These are phyloP conservation scores for Candida sithepensis DNA, from an alignment of 805 yeast species.

Conservation along the genomic window DNA sequence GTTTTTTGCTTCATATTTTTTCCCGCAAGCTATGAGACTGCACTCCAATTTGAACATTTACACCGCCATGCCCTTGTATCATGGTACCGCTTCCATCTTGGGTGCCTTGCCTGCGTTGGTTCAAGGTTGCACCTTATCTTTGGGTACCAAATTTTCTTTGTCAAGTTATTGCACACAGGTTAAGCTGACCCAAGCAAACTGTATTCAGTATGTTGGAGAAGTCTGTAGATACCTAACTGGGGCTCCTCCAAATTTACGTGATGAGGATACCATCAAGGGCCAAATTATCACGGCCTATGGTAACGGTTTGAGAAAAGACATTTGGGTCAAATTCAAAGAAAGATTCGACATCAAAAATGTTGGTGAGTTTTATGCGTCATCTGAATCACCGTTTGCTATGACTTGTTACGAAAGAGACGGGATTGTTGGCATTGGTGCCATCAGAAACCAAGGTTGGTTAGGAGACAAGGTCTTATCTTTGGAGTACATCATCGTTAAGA, in stretches of 20 bases:
- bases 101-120: constrained; percentile 65
- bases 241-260: constrained; percentile 39
- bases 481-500: constrained; percentile 60
- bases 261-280: constrained; percentile 24
- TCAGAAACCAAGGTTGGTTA: constrained; percentile 78
- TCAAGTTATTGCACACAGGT: constrained; percentile 89
- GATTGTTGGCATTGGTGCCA: constrained; percentile 75
- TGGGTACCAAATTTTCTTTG: constrained; percentile 80
- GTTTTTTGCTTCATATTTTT: constrained; percentile 63
- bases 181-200: constrained; percentile 64
- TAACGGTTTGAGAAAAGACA: constrained; percentile 85
- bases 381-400: constrained; percentile 88
- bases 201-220: constrained; percentile 92
- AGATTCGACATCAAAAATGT: constrained; percentile 71
- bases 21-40: constrained; percentile 66
- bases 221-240: constrained; percentile 78
- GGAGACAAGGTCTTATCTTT: constrained; percentile 50
- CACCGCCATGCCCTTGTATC: constrained; percentile 94
- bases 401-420: constrained; percentile 62
- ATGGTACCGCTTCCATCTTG: constrained; percentile 86
- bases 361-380: constrained; percentile 92
- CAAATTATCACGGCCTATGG: constrained; percentile 73
- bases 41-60: constrained; percentile 55
- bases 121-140: constrained; percentile 70
- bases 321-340: constrained; percentile 77